phyloP scores from a whole-genome alignment of 768 basidiomycete genomes.

The Kockovaella imperatae region DNA sequence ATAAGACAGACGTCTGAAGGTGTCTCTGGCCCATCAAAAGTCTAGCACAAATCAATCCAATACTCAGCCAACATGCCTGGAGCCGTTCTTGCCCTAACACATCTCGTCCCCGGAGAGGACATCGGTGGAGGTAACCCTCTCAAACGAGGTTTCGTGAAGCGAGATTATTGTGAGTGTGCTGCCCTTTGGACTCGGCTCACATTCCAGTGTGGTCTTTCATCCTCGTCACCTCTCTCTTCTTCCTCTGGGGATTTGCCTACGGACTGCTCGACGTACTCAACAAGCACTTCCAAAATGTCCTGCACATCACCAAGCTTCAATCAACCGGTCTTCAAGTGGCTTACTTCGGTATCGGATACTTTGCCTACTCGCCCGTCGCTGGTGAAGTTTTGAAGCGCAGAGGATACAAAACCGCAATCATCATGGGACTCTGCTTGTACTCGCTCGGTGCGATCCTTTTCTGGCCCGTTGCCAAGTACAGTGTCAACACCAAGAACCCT shows the following conservation, averaged over 20 bases:
- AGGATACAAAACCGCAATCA: conserved; percentile 57
- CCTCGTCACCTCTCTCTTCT: conserved; percentile 67
- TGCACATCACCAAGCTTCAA: conserved; percentile 60
- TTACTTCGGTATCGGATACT: conserved; percentile 47
- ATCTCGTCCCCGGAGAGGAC: too few species aligned
- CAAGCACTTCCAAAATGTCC: conserved; percentile 65
- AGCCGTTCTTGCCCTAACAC: too few species aligned
- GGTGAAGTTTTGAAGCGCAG: conserved; percentile 48
- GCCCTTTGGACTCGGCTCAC: conserved; percentile 37
- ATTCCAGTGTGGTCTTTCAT: conserved; percentile 55
- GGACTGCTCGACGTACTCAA: conserved; percentile 39
- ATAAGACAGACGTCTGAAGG: too few species aligned
- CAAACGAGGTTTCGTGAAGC: conserved; percentile 34
- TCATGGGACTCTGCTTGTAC: conserved; percentile 38
- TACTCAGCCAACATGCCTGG: too few species aligned
- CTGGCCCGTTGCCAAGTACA: conserved; percentile 66
- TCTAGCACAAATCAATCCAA: too few species aligned
- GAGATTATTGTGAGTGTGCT: conserved; percentile 32
- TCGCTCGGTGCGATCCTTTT: conserved; percentile 62
- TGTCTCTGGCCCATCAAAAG: too few species aligned
- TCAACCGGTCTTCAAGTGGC: conserved; percentile 68
- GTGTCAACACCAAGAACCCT: conserved; percentile 33
- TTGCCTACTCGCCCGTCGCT: conserved; percentile 43
- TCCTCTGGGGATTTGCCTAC: conserved; percentile 54
- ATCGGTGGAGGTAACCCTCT: conserved; percentile 43